Conservation (phyloP, 164 flowering plant species). For the Vitis cinerea region DNA sequence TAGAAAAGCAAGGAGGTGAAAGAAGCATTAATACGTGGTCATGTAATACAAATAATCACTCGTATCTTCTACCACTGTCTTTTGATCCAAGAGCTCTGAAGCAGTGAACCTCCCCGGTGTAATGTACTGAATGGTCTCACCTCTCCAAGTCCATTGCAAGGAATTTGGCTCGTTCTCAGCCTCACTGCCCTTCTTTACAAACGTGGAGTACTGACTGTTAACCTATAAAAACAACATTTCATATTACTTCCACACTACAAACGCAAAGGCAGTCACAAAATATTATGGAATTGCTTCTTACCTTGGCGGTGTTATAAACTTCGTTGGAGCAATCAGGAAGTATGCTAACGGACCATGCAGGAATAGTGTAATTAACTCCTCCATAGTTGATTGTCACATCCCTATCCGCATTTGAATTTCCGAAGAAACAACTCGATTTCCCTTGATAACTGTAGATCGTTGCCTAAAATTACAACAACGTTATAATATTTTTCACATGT, state of each 20-base stretch:
- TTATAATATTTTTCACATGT: neutral
- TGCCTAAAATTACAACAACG: conserved; percentile 11
- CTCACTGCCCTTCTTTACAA: conserved; percentile 16
- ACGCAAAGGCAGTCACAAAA: neutral
- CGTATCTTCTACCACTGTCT: conserved; percentile 22
- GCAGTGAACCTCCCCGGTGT: neutral
- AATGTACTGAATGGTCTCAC: conserved; percentile 7
- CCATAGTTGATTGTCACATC: conserved; percentile 15
- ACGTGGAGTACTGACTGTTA: conserved; percentile 30
- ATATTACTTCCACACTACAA: neutral
- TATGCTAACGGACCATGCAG: conserved; percentile 48
- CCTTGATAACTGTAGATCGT: conserved; percentile 22
- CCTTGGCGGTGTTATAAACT: conserved; percentile 47
- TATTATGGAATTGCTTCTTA: conserved; percentile 1
- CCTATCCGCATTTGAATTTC: conserved; percentile 11
- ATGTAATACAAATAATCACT: conserved; percentile 42
- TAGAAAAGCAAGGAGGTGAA: neutral
- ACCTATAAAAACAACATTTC: conserved; percentile 10
- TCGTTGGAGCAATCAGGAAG: conserved; percentile 34
- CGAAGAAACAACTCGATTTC: conserved; percentile 28
- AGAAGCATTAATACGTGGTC: conserved; percentile 21
- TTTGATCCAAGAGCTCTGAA: conserved; percentile 26
- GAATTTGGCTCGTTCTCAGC: conserved; percentile 2
- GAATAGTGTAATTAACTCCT: conserved; percentile 23
- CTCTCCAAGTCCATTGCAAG: conserved; percentile 17